Base-by-base conservation (phyloP, 2,329 filamentous ascomycete species). In the Hyphodiscus sp. region DNA sequence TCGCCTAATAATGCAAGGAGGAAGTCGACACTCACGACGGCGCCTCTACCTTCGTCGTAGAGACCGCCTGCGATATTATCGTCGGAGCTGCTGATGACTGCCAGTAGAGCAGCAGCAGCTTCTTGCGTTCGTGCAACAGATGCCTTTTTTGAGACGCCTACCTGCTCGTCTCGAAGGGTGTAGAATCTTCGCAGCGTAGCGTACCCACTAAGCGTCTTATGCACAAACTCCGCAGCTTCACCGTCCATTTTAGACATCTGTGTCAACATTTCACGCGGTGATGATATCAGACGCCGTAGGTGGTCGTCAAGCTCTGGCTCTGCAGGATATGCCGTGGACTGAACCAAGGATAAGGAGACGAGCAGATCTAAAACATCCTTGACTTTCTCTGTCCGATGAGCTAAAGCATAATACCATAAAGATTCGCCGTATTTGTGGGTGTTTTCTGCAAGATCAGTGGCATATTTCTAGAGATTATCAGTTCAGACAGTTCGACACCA, bases 41-140 rank as follows among this genome's bases (percentile, higher is more conserved):
- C 85, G 65, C 91, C 87, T 13, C 88, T 81, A 18, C 82, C 80
- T 20, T 85, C 83, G 66, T 97, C 91, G 68, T 91, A 95, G 1
- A 96, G 76, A 1, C 92, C 92, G 52, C 92, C 92, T 53, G 89
- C 87, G 63, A 97, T 95, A 67, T 89, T 92, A 69, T 96, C 91
- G 53, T 89, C 87, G 1, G 92, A 86, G 66, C 88, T 94, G 51
- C 85, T 82, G 62, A 96, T 87, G 54, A 95, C 86, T n/a, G 89
- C 86, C 44, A 89, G 77, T 48, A 97, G 75, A 1, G 89, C 86
- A 44, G 81, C 77, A 0, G 86, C 88, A 5, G 91, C 84, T 60
- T 86, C 82, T 51, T 82, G 81, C 60, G 84, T 87, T 19, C 85
- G 76, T 13, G 80, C 76, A 20, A 84, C 72, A 0, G 83, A 78